Evolutionary conservation across 371 early-diverging fungal species (phyloP).

Genomic region (Mycotypha africana): DNA sequence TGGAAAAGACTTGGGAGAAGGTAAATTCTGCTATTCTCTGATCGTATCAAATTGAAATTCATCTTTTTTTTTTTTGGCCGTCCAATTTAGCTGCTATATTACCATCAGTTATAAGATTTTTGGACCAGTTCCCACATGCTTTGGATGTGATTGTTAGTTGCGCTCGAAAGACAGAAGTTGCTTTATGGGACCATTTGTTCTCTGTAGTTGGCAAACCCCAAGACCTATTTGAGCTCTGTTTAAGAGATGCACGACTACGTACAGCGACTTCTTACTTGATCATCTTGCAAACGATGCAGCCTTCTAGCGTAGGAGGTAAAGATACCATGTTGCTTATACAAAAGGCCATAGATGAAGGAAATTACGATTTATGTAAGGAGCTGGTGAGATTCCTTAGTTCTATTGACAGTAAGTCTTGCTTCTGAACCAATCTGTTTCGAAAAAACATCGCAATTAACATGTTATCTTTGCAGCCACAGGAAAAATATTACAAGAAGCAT

Average conservation of each 20-base stretch:
- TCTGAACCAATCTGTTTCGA: background rate
- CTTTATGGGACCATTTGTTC: slow-evolving; percentile 87
- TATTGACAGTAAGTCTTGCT: slow-evolving; percentile 61
- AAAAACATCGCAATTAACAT: background rate
- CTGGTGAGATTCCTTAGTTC: slow-evolving; percentile 76
- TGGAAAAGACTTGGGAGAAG: slow-evolving; percentile 24
- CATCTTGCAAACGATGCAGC: slow-evolving; percentile 81
- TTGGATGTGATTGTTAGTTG: slow-evolving; percentile 85
- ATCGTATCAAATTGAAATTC: too few species aligned
- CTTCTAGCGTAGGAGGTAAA: slow-evolving; percentile 58
- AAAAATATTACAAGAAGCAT: slow-evolving; percentile 33
- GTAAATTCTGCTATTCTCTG: too few species aligned
- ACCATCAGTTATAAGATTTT: slow-evolving; percentile 62
- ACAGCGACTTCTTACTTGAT: slow-evolving; percentile 86
- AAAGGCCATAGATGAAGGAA: slow-evolving; percentile 67
- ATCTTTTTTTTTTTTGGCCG: background rate
- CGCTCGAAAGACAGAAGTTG: slow-evolving; percentile 86
- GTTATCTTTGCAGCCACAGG: slow-evolving; percentile 26
- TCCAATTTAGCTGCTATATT: slow-evolving; percentile 56
- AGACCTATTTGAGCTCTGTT: slow-evolving; percentile 68
- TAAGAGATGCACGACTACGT: slow-evolving; percentile 60
- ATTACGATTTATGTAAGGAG: slow-evolving; percentile 80
- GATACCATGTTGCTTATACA: slow-evolving; percentile 70
- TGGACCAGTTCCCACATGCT: slow-evolving; percentile 69
- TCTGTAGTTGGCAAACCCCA: slow-evolving; percentile 73